Base-by-base conservation (phyloP, 108 stramenopile genomes). In the Cyclostephanos tholiformis region DNA sequence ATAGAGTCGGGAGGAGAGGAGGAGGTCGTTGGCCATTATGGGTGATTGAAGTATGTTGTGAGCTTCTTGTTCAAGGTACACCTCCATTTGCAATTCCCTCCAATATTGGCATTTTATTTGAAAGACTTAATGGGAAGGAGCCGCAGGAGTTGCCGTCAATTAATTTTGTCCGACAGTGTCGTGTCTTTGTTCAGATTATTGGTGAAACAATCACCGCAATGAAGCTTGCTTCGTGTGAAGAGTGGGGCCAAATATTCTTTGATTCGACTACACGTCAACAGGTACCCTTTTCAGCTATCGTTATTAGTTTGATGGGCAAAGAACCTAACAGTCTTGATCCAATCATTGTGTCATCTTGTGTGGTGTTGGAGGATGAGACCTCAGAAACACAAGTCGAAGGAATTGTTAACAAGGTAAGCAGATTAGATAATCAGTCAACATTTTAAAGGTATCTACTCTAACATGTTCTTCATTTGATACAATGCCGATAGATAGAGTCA, bases 1-100 rank as follows among this genome's bases (percentile, higher is more conserved):
- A 6, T 17, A 25, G 6, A 53, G 6, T 53, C 6, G 52, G 52
- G 20, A 1, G 52, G 23, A 22, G 52, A 25, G 52, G 52, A 20
- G 52, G 52, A 20, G 20, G 19, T 20, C 23, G 52, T 1, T 53
- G 52, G 52, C 52, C 52, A 6, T 7, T 53, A 4, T 25, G 23
- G 23, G 23, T 53, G 1, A 25, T 10, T 6, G 23, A 25, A 25
- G 23, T 53, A 17, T 25, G 20, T 25, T 53, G 52, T 25, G 52
- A 53, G 52, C 52, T 53, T 20, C 50, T 51, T 51, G 50, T 51
- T n/a, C n/a, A n/a, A n/a, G n/a, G n/a, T n/a, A n/a, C n/a, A n/a
- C n/a, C n/a, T n/a, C n/a, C n/a, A n/a, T n/a, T n/a, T n/a, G n/a
- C n/a, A n/a, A n/a, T n/a, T n/a, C n/a, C n/a, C n/a, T n/a, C n/a